phyloP scores from a whole-genome alignment of 2,329 filamentous ascomycete species.

The Macrophomina pseudophaseolina region DNA sequence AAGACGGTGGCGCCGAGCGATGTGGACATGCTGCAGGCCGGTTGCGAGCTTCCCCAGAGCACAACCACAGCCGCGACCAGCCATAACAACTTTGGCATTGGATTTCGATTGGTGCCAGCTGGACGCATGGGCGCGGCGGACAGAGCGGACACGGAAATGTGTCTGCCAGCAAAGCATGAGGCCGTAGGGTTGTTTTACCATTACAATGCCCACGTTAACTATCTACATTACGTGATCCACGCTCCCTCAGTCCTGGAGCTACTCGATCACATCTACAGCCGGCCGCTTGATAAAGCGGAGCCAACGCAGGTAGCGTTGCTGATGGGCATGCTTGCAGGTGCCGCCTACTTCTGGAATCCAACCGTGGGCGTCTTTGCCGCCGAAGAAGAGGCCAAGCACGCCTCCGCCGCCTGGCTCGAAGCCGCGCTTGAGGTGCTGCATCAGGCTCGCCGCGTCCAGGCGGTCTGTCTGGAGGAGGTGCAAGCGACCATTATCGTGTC shows the following conservation, averaged over 20 bases:
- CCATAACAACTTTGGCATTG: too few species aligned
- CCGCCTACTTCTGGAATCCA: constrained; percentile 11
- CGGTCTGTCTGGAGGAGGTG: constrained; percentile 42
- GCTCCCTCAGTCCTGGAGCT: not conserved
- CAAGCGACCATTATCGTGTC: constrained; percentile 44
- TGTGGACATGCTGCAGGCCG: too few species aligned
- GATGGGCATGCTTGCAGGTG: not conserved
- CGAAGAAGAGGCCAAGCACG: not conserved
- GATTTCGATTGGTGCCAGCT: too few species aligned
- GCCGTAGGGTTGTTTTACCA: not conserved
- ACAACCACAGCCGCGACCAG: too few species aligned
- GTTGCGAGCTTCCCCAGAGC: too few species aligned
- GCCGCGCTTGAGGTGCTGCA: not conserved
- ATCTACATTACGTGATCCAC: constrained; percentile 6
- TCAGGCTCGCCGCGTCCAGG: not conserved
- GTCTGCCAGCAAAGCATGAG: not conserved
- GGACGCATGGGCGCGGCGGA: too few species aligned
- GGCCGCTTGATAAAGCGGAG: not conserved
- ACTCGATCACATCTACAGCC: not conserved
- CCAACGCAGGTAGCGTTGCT: not conserved
- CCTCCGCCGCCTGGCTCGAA: not conserved
- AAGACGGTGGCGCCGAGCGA: not conserved
- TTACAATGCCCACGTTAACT: constrained; percentile 1
- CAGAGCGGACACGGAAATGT: too few species aligned
- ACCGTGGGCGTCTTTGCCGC: not conserved